Conservation (phyloP, 139 green algal species). For the Chlamydomonas incerta region DNA sequence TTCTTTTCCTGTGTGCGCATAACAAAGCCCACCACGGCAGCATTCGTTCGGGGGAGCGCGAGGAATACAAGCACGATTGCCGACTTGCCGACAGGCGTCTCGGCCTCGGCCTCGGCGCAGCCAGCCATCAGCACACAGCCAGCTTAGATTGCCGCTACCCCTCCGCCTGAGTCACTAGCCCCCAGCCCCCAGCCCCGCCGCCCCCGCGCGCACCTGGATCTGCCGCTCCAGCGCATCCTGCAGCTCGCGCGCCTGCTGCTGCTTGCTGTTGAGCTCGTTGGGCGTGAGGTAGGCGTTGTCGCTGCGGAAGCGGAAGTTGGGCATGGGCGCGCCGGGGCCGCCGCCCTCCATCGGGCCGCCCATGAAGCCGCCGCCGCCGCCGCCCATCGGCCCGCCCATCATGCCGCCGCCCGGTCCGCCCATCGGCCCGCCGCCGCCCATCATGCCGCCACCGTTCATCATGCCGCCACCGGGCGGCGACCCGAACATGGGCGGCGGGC, state of each 20-base stretch:
- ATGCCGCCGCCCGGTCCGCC: not conserved
- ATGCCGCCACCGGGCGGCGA: not conserved
- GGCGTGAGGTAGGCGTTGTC: slow-evolving; percentile 51
- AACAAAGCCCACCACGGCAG: no score
- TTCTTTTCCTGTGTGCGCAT: slow-evolving; percentile 53
- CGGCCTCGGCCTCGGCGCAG: no score
- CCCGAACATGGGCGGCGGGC: not conserved
- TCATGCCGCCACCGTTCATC: not conserved
- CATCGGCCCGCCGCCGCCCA: not conserved
- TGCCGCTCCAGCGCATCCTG: slow-evolving; percentile 54
- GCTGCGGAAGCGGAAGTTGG: slow-evolving; percentile 49
- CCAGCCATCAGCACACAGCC: no score
- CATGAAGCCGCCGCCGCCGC: not conserved
- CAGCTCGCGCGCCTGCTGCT: slow-evolving; percentile 48
- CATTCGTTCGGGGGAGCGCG: no score
- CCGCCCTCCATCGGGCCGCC: slow-evolving; percentile 16
- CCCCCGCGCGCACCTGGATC: slow-evolving; percentile 16
- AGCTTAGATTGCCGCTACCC: no score
- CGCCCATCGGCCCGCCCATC: not conserved
- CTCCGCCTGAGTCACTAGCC: no score
- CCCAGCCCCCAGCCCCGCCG: not conserved
- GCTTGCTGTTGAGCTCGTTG: slow-evolving; percentile 50
- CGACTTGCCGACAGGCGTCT: no score
- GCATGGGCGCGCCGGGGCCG: not conserved
- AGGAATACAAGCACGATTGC: no score